A percentile compares a stretch with the other conserved stretches of the same genome.
Evolutionary conservation across 164 flowering plant genomes (phyloP).

Genomic region (Taxillus chinensis): DNA sequence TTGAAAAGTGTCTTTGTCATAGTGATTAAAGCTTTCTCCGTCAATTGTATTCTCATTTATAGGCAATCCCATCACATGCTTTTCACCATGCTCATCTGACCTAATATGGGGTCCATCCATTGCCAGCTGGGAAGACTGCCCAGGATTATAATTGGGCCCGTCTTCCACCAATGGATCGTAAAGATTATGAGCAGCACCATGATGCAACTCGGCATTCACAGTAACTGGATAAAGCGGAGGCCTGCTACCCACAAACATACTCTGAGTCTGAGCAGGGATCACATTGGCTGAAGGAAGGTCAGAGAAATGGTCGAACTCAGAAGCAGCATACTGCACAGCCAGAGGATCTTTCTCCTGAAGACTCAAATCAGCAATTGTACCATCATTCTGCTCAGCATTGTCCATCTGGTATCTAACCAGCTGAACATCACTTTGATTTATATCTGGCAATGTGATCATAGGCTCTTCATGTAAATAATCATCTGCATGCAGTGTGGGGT

Average conservation of each 20-base stretch:
- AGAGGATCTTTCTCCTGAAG: conserved; percentile 24
- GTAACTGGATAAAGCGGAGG: conserved; percentile 28
- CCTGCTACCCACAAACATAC: conserved; percentile 35
- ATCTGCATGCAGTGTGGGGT: conserved; percentile 4
- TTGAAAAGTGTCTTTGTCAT: conserved; percentile 31
- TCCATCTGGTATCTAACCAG: conserved; percentile 15
- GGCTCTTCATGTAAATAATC: conserved; percentile 17
- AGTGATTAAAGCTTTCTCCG: conserved; percentile 23
- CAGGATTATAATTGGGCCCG: conserved; percentile 15
- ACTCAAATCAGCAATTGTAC: conserved; percentile 10
- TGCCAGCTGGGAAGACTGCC: conserved; percentile 19
- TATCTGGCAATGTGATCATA: conserved; percentile 30
- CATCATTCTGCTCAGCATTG: conserved; percentile 23
- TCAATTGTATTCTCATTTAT: conserved; percentile 17
- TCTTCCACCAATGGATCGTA: conserved; percentile 23
- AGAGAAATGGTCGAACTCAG: conserved; percentile 22
- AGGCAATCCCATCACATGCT: conserved; percentile 13
- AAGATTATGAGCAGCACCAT: conserved; percentile 15
- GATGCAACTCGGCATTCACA: conserved; percentile 26
- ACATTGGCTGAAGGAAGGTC: conserved; percentile 20
- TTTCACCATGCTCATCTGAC: conserved; percentile 16
- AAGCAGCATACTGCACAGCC: conserved; percentile 14
- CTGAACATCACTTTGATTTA: conserved; percentile 23
- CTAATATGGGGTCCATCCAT: conserved; percentile 19
- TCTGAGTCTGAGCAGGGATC: conserved; percentile 29